phyloP scores from a whole-genome alignment of 2,329 filamentous ascomycete species.

The Arthrinium phaeospermum region DNA sequence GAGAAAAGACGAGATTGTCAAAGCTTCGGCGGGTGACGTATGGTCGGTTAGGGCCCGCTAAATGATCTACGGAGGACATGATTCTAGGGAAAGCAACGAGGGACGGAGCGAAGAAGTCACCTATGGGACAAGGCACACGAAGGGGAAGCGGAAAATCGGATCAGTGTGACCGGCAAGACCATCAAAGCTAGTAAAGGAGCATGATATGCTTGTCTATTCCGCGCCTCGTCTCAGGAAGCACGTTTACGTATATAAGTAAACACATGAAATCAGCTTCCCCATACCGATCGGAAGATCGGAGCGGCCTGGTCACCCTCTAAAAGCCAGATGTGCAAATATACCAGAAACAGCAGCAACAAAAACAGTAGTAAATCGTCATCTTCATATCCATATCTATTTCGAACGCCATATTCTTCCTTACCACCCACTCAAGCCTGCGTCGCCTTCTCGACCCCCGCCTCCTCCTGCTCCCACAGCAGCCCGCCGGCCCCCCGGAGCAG shows the following conservation, averaged over 20 bases:
- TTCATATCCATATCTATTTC: background rate
- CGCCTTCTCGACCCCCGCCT: background rate
- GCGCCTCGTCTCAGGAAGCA: background rate
- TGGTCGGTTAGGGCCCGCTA: too few species aligned
- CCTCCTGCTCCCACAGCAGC: constrained; percentile 60
- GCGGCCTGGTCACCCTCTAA: background rate
- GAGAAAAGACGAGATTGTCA: too few species aligned
- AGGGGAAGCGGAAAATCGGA: too few species aligned
- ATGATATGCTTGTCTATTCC: background rate
- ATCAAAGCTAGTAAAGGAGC: background rate
- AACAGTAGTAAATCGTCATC: background rate
- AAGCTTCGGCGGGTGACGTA: too few species aligned
- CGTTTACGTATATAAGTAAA: too few species aligned
- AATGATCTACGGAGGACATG: too few species aligned
- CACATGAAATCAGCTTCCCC: too few species aligned
- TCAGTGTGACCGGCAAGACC: background rate
- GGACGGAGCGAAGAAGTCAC: background rate
- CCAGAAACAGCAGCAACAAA: background rate
- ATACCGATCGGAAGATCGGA: too few species aligned
- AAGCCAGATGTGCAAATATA: background rate
- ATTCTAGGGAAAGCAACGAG: too few species aligned
- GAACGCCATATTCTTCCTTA: background rate
- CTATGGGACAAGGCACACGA: background rate
- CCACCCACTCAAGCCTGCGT: background rate
- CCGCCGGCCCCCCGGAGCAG: constrained; percentile 65